Evolutionary conservation across 139 green algal genomes (phyloP).

Genomic region (Asterochloris erici): DNA sequence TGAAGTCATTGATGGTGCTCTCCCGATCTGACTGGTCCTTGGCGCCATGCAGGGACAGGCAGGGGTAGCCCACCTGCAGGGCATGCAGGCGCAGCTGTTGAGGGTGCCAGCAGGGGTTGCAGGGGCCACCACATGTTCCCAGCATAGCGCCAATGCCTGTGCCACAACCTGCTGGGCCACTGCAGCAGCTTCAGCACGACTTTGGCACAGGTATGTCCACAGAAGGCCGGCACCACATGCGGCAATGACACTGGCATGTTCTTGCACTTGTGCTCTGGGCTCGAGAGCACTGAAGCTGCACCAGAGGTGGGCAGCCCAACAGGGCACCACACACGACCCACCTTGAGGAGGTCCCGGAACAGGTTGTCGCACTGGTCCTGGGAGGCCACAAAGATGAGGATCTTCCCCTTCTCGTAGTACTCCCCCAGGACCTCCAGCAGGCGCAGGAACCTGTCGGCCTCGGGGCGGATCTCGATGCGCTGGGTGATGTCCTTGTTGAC

Average conservation of each 20-base stretch:
- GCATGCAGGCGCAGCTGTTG: no score
- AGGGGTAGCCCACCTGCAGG: slow-evolving; percentile 79
- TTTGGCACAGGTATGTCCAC: no score
- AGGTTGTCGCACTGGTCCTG: slow-evolving; percentile 94
- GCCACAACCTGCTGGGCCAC: no score
- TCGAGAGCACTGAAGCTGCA: no score
- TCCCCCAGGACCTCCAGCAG: slow-evolving; percentile 93
- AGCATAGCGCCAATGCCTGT: no score
- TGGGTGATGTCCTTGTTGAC: slow-evolving; percentile 97
- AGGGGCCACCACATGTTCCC: no score
- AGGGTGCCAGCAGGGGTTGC: no score
- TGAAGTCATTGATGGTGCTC: slow-evolving; percentile 95
- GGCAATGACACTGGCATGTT: no score
- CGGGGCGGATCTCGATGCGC: slow-evolving; percentile 84
- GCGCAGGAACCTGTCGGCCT: slow-evolving; percentile 88
- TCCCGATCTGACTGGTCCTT: slow-evolving; percentile 98
- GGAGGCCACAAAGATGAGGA: slow-evolving; percentile 82
- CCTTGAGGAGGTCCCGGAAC: slow-evolving; percentile 84
- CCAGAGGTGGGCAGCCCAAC: no score
- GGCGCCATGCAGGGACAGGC: slow-evolving; percentile 91
- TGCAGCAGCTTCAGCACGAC: no score
- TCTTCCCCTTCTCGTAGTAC: slow-evolving; percentile 84
- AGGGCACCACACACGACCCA: neutral
- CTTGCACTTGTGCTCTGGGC: no score
- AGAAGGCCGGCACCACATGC: no score